Conservation (phyloP, 257 asterid genomes). For the Eustoma russellianum region DNA sequence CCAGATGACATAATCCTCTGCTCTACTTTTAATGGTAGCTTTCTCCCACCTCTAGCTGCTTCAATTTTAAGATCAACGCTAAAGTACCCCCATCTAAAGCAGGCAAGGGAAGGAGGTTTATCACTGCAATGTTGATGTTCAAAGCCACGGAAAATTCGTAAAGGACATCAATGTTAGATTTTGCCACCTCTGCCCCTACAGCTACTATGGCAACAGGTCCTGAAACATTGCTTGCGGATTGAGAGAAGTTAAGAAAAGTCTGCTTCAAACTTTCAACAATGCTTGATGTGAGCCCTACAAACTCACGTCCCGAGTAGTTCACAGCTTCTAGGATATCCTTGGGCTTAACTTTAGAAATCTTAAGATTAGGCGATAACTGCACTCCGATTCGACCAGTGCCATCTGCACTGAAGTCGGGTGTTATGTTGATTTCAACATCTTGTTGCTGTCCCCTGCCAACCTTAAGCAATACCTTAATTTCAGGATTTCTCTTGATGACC, state of each 20-base stretch:
- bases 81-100: slow-evolving; percentile 93
- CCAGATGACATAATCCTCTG: slow-evolving; percentile 92
- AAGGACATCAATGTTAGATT: slow-evolving; percentile 79
- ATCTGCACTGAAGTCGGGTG: slow-evolving; percentile 70
- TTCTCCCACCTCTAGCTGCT: slow-evolving; percentile 93
- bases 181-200: slow-evolving; percentile 96
- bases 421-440: slow-evolving; percentile 42
- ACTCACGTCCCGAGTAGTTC: slow-evolving; percentile 67
- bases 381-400: slow-evolving; percentile 91
- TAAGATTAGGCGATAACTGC: slow-evolving; percentile 74
- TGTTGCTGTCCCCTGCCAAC: slow-evolving; percentile 49
- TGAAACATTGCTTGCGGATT: slow-evolving; percentile 86
- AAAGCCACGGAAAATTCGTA: slow-evolving; percentile 83
- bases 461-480: slow-evolving; percentile 44
- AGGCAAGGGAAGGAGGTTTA: slow-evolving; percentile 89
- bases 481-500: slow-evolving; percentile 53
- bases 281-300: slow-evolving; percentile 63
- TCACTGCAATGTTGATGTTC: slow-evolving; percentile 87
- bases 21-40: slow-evolving; percentile 81
- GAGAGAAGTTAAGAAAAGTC: slow-evolving; percentile 76
- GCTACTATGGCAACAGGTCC: slow-evolving; percentile 98
- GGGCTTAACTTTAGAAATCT: slow-evolving; percentile 51
- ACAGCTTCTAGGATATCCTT: slow-evolving; percentile 51
- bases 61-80: slow-evolving; percentile 66
- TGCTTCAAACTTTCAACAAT: slow-evolving; percentile 79